Conservation (phyloP, 345 rosid genomes). For the Erodium maritimum region DNA sequence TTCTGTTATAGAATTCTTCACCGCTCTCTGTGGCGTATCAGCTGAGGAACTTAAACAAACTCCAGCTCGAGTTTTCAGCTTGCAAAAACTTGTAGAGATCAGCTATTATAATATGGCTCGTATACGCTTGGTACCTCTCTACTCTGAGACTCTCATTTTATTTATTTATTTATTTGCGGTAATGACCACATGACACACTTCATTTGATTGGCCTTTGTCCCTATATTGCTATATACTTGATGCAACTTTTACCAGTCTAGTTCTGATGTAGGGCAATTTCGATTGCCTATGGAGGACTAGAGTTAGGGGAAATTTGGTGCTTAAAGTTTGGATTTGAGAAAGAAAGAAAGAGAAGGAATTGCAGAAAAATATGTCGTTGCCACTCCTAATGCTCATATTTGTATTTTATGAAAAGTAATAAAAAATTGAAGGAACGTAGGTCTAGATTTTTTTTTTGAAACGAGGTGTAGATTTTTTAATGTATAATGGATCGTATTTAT, state of each 20-base stretch:
- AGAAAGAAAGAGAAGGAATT: background rate
- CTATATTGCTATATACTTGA: background rate
- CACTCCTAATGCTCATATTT: background rate
- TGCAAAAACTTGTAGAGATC: constrained; percentile 98
- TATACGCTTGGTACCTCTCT: constrained; percentile 69
- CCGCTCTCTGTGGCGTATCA: constrained; percentile 92
- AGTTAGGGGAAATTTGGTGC: no score
- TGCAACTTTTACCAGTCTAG: background rate
- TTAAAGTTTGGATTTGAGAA: background rate
- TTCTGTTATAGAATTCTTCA: constrained; percentile 87
- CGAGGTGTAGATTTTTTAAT: no score
- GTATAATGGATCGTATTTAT: background rate
- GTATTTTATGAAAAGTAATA: no score
- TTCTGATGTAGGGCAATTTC: background rate
- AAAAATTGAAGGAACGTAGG: no score
- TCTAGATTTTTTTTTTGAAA: no score
- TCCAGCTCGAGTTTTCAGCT: constrained; percentile 98
- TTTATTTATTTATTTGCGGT: background rate
- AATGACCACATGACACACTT: background rate
- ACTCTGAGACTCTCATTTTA: constrained; percentile 1
- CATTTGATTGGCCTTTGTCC: background rate
- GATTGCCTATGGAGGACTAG: background rate
- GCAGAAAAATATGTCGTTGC: background rate
- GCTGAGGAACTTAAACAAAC: constrained; percentile 94
- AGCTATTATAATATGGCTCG: constrained; percentile 98